Base-by-base conservation (phyloP, 805 yeast genomes). In the Candida sonorensis region DNA sequence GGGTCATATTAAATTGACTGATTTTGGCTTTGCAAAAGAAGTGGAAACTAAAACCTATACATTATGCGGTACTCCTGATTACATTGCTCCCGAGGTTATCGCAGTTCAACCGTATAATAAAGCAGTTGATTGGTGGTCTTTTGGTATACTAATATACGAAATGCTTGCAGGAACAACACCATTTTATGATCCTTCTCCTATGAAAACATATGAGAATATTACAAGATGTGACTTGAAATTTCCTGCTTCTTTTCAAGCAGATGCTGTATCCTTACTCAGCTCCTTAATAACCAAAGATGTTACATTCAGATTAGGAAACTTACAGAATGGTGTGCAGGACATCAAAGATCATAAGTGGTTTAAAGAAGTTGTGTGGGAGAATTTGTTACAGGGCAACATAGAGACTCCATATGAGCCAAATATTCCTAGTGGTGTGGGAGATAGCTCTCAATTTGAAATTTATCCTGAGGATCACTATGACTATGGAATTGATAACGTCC, bases 401-500 rank as follows among this genome's bases (percentile, higher is more conserved):
- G 80, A 74, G 43, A 73, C 80, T 13, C 80, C 80, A 2, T 74
- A 74, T 49, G 80, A 74, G 53, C 80, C 80, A 22, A 77, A 77
- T 11, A 74, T 74, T 45, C 72, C 79, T 7, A 70, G 76, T 12
- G 80, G 80, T 22, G 77, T 73, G 17, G 80, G 80, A 32, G 80
- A 74, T 49, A 65, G 77, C 3, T 69, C 76, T 5, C 64, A 69
- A 34, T 79, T 76, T 42, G 88, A 81, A 53, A 70, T 77, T 43
- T 81, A 81, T 46, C 85, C 87, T 0, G 88, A 81, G 51, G 94
- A 86, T 45, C 80, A 77, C 37, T 65, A 77, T 35, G 92, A 90
- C 48, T 90, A 90, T 53, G 97, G 97, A 28, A 68, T 69, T 17
- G 59, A 61, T 13, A 83, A 84, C 9, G 75, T 67, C 11, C 17